Base-by-base conservation (phyloP, 2,329 filamentous ascomycete species). In the Neonectria faginata region DNA sequence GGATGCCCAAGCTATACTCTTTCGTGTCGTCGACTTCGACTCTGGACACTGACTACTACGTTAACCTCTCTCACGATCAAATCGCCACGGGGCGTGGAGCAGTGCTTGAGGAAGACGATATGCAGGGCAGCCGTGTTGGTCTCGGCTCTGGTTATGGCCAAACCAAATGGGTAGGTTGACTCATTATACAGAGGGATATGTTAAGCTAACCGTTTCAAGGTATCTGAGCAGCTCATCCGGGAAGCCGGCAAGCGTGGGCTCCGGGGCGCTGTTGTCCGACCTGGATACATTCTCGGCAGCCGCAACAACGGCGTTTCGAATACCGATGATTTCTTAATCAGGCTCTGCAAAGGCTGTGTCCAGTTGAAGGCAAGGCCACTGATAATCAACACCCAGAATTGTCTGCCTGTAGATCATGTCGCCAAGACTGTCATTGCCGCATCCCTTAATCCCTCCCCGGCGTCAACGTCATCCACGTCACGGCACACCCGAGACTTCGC, bases 141-240 rank as follows among this genome's bases (percentile, higher is more conserved):
- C 87, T 97, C 1, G 89, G 88, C 33, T 97, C 92, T 1, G 94
- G 94, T 4, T 97, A 97, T 73, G 94, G 94, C 2, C 94, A 97
- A 78, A 89, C 88, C 66, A 97, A 97, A 81, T 97, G 94, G 94
- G 91, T 88, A 16, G 85, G 87, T 54, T 41, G 27, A 54, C 31
- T 42, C 14, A 16, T 48, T 12, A 50, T 27, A 54, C 3, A 47
- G 12, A 56, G 10, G 33, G 22, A 36, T 31, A 16, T 14, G 16
- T 59, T 0, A 61, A 58, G 51, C 50, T 55, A 53, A 61, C 18
- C 2, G 12, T 53, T 55, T 11, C n/a, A 51, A 68, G 64, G 60
- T 66, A 8, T 69, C 65, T n/a, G 87, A 89, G 72, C 81, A 88
- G 55, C 84, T 97, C 53, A 87, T 93, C 29, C 86, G 92, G 22